These are phyloP conservation scores for Alternaria triticina DNA, from an alignment of 2,329 filamentous ascomycete species.

Conservation along the genomic window DNA sequence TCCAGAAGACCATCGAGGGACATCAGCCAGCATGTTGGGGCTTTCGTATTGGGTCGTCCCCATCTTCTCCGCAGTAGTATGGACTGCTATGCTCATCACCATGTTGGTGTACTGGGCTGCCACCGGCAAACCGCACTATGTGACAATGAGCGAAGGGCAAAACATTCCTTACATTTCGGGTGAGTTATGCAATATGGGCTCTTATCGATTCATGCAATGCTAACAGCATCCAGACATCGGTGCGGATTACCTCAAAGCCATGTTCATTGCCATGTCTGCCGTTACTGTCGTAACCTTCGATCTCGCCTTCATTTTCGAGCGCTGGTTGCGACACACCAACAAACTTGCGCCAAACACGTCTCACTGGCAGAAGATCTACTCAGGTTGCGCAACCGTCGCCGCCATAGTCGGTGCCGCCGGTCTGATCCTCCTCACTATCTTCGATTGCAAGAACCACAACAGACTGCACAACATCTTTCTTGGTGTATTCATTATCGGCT, in stretches of 20 bases:
- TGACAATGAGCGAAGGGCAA: conserved; percentile 65
- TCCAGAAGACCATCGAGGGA: not conserved
- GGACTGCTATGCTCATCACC: conserved; percentile 67
- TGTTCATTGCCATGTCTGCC: conserved; percentile 76
- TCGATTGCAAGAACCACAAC: conserved; percentile 76
- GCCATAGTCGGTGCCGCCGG: conserved; percentile 79
- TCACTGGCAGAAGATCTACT: conserved; percentile 67
- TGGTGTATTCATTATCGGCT: conserved; percentile 82
- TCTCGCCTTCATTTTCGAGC: conserved; percentile 78
- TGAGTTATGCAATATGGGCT: conserved; percentile 21
- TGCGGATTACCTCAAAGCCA: conserved; percentile 69
- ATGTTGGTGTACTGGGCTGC: conserved; percentile 74
- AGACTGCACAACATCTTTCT: conserved; percentile 77
- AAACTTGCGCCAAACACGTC: conserved; percentile 78
- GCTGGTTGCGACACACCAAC: conserved; percentile 82
- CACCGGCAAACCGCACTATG: conserved; percentile 63
- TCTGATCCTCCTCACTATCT: conserved; percentile 82
- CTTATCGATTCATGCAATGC: not conserved
- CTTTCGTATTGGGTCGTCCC: conserved; percentile 69
- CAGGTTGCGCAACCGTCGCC: conserved; percentile 66
- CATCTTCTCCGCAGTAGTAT: conserved; percentile 65
- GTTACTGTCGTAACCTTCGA: conserved; percentile 82
- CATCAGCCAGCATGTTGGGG: conserved; percentile 35
- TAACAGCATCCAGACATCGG: conserved; percentile 59
- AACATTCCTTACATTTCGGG: conserved; percentile 76